A percentile compares a stretch with the other conserved stretches of the same genome.
phyloP scores from a whole-genome alignment of 441 rosid genomes.

The Raphanus hybrid region DNA sequence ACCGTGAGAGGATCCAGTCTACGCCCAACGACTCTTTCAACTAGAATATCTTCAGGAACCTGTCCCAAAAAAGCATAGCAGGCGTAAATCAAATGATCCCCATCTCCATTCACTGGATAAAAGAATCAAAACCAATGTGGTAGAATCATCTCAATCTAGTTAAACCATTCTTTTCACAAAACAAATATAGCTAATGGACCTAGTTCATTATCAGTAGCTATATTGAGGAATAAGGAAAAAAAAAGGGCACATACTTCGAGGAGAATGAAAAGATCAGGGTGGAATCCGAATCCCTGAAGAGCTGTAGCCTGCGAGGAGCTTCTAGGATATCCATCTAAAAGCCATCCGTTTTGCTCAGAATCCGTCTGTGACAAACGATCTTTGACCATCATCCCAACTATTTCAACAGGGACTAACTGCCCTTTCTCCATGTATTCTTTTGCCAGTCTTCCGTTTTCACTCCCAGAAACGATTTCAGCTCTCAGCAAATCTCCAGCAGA shows the following conservation, averaged over 20 bases:
- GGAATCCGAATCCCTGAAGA: constrained; percentile 64
- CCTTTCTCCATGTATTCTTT: constrained; percentile 92
- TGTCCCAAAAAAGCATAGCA: constrained; percentile 40
- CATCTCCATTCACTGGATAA: constrained; percentile 1
- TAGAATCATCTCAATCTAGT: not conserved
- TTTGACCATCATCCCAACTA: constrained; percentile 93
- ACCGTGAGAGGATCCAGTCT: constrained; percentile 93
- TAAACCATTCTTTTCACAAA: not conserved
- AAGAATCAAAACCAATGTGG: constrained; percentile 8
- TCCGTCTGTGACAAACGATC: constrained; percentile 75
- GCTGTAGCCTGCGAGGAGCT: constrained; percentile 90
- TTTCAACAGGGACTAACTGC: constrained; percentile 76
- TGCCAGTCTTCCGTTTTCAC: constrained; percentile 82
- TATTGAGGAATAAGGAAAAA: not conserved
- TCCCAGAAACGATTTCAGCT: constrained; percentile 79
- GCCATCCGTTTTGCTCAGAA: constrained; percentile 88
- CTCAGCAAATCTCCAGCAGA: constrained; percentile 95
- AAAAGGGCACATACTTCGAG: constrained; percentile 61
- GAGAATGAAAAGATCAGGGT: constrained; percentile 83
- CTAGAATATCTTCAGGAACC: constrained; percentile 90
- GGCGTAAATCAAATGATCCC: constrained; percentile 7
- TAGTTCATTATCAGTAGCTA: not conserved
- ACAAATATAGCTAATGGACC: not conserved
- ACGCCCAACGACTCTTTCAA: constrained; percentile 94
- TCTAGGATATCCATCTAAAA: constrained; percentile 96